Evolutionary conservation across 2,329 filamentous ascomycete species (phyloP).

Genomic region (Rhynchosporium graminicola): DNA sequence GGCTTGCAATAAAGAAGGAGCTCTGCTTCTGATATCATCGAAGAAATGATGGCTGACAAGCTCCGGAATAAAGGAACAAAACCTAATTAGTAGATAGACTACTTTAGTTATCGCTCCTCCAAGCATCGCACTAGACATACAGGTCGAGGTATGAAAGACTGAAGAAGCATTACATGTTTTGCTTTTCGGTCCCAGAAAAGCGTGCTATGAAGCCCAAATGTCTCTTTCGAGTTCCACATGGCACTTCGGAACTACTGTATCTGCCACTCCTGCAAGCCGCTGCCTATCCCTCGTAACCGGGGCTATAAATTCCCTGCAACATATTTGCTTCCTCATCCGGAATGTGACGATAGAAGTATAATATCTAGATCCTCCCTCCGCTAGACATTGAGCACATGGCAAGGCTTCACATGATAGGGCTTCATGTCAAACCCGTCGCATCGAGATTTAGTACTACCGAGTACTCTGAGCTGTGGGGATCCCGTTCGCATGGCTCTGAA

Average conservation of each 20-base stretch:
- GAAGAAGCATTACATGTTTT: background rate
- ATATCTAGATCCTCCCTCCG: too few species aligned
- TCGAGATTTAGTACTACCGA: too few species aligned
- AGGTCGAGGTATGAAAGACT: background rate
- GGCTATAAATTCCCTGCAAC: background rate
- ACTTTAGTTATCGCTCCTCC: background rate
- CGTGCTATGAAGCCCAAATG: background rate
- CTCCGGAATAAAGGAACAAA: too few species aligned
- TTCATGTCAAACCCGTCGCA: too few species aligned
- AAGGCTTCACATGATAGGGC: too few species aligned
- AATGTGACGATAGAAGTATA: background rate
- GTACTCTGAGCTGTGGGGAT: too few species aligned
- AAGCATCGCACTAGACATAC: conserved; percentile 12
- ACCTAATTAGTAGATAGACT: background rate
- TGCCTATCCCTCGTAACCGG: conserved; percentile 2
- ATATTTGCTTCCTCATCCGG: background rate
- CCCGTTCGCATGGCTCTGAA: too few species aligned
- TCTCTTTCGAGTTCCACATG: conserved; percentile 2
- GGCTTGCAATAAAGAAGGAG: too few species aligned
- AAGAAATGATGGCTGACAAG: too few species aligned
- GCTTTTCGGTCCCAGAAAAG: background rate
- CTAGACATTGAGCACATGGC: too few species aligned
- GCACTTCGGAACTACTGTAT: background rate
- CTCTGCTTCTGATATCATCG: too few species aligned
- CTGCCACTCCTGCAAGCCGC: conserved; percentile 10